phyloP scores from a whole-genome alignment of 345 rosid genomes.

The Dovyalis caffra region DNA sequence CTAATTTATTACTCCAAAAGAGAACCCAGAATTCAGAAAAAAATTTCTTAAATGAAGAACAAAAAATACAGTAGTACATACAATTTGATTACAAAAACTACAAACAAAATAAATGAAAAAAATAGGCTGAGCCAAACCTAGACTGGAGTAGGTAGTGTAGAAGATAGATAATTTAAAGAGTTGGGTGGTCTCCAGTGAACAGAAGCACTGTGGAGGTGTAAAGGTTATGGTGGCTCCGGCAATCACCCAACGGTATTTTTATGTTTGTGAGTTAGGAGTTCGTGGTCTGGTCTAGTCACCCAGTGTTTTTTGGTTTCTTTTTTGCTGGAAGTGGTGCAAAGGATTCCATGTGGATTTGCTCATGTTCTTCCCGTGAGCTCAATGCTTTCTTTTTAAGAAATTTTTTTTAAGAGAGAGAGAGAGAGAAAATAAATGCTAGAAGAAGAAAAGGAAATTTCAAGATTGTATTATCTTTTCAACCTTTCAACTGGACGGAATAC shows the following conservation, averaged over 20 bases:
- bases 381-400: not conserved
- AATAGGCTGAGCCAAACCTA: not conserved
- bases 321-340: not conserved
- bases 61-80: not conserved
- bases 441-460: not conserved
- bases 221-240: not conserved
- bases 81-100: not conserved
- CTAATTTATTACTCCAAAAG: not conserved
- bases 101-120: not conserved
- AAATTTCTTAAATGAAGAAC: not conserved
- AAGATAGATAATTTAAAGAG: not conserved
- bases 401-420: not conserved
- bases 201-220: not conserved
- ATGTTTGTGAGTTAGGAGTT: not conserved
- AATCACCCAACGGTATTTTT: not conserved
- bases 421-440: not conserved
- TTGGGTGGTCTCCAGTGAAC: not conserved
- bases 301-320: not conserved
- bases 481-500: not conserved
- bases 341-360: slow-evolving; percentile 19
- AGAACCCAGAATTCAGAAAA: slow-evolving; percentile 5
- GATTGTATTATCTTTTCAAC: not conserved
- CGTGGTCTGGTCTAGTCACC: not conserved
- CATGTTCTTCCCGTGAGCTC: slow-evolving; percentile 34
- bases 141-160: not conserved